A percentile compares a stretch with the other conserved stretches of the same genome.
These are phyloP conservation scores for Moesziomyces globuligerus DNA, from an alignment of 1,284 basidiomycete species.

Conservation along the genomic window DNA sequence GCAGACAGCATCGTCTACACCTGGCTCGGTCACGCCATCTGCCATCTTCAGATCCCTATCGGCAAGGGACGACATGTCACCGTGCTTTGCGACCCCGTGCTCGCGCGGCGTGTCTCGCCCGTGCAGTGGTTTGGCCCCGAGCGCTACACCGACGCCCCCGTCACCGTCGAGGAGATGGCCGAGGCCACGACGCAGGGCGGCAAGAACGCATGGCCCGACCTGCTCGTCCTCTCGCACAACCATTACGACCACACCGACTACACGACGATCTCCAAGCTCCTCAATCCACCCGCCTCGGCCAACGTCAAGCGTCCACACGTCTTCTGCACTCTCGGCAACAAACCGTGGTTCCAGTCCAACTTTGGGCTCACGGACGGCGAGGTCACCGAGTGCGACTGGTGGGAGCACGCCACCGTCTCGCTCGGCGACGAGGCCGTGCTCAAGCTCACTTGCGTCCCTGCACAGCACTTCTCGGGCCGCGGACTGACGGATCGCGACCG, in stretches of 20 bases:
- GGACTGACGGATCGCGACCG: slow-evolving; percentile 38
- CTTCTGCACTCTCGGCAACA: slow-evolving; percentile 54
- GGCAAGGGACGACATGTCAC: slow-evolving; percentile 20
- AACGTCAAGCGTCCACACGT: slow-evolving; percentile 43
- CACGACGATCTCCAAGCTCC: slow-evolving; percentile 44
- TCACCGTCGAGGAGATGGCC: slow-evolving; percentile 45
- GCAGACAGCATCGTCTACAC: slow-evolving; percentile 42
- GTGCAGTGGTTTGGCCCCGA: slow-evolving; percentile 54
- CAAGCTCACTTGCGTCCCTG: slow-evolving; percentile 51
- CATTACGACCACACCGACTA: slow-evolving; percentile 61
- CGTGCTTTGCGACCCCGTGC: slow-evolving; percentile 56
- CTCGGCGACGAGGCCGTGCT: slow-evolving; percentile 15
- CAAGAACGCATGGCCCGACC: slow-evolving; percentile 50
- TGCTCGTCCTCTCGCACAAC: slow-evolving; percentile 54
- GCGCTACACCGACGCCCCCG: slow-evolving; percentile 50
- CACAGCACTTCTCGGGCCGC: slow-evolving; percentile 54
- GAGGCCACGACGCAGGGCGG: slow-evolving; percentile 16
- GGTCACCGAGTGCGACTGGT: slow-evolving; percentile 60
- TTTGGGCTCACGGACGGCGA: slow-evolving; percentile 33
- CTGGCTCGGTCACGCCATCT: slow-evolving; percentile 57
- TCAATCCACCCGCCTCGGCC: slow-evolving; percentile 14
- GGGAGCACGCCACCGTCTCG: slow-evolving; percentile 43
- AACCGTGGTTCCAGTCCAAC: slow-evolving; percentile 46
- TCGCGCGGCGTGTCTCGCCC: slow-evolving; percentile 51
- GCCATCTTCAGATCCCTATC: slow-evolving; percentile 49